Conservation (phyloP, 768 basidiomycete species). For the Lentinula guzmanii region DNA sequence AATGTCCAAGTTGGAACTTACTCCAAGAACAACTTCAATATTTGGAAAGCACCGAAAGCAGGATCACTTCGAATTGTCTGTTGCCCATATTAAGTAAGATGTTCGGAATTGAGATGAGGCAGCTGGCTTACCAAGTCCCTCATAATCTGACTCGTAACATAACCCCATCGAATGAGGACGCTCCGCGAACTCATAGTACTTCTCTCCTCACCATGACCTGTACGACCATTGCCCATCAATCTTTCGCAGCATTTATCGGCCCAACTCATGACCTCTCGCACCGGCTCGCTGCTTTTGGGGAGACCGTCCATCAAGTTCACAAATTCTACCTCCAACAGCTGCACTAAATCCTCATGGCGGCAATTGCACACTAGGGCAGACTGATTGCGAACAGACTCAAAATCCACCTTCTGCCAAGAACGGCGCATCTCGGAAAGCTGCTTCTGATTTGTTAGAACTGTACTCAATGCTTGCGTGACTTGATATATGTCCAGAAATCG, state of each 20-base stretch:
- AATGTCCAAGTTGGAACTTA: conserved; percentile 30
- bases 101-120: conserved; percentile 1
- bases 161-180: conserved; percentile 86
- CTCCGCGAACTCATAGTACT: conserved; percentile 82
- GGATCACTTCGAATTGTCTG: conserved; percentile 91
- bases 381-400: conserved; percentile 87
- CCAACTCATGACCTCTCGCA: conserved; percentile 85
- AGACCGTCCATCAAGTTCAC: conserved; percentile 69
- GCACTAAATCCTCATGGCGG: conserved; percentile 83
- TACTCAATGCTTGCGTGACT: conserved; percentile 82
- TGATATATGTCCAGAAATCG: conserved; percentile 91
- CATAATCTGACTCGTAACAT: conserved; percentile 92
- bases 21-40: conserved; percentile 88
- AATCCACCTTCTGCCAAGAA: conserved; percentile 85
- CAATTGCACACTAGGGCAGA: conserved; percentile 93
- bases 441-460: conserved; percentile 84
- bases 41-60: conserved; percentile 89
- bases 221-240: conserved; percentile 66
- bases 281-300: conserved; percentile 69
- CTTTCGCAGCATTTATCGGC: conserved; percentile 86
- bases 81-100: not conserved
- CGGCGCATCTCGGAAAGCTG: conserved; percentile 81
- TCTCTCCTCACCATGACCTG: conserved; percentile 56
- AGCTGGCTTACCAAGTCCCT: conserved; percentile 68
- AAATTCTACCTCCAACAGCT: conserved; percentile 82